Conservation (phyloP, 1,139 yeast species). For the Yamadazyma pseudoaaseri region DNA sequence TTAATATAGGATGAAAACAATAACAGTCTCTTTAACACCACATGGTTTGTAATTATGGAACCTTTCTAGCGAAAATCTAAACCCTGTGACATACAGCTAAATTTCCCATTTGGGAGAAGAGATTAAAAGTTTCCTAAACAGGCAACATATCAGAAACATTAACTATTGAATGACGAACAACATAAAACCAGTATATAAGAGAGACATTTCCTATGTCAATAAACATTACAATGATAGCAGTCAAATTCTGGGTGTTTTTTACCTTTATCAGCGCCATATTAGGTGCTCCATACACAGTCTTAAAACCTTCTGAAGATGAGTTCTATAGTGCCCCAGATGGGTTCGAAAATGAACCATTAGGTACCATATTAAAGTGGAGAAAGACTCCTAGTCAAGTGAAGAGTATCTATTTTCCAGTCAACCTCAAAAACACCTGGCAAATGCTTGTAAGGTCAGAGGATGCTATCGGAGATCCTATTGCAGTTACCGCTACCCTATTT, state of each 20-base stretch:
- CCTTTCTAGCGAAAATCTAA: too few relatives aligned
- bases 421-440: slow-evolving; percentile 30
- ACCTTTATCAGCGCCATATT: slow-evolving; percentile 4
- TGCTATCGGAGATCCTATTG: slow-evolving; percentile 27
- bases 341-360: slow-evolving; percentile 18
- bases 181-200: too few relatives aligned
- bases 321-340: slow-evolving; percentile 24
- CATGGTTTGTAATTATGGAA: too few relatives aligned
- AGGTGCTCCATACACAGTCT: slow-evolving; percentile 7
- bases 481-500: slow-evolving; percentile 30
- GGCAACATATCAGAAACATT: too few relatives aligned
- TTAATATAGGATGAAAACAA: too few relatives aligned
- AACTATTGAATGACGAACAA: too few relatives aligned
- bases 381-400: slow-evolving; percentile 20
- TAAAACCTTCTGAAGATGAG: slow-evolving; percentile 17
- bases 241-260: neutral
- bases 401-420: slow-evolving; percentile 17
- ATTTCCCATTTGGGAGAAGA: too few relatives aligned
- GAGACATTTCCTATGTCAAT: too few relatives aligned
- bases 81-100: too few relatives aligned
- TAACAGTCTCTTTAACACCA: too few relatives aligned
- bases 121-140: too few relatives aligned
- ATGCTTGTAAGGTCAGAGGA: slow-evolving; percentile 32
- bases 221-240: neutral
- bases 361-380: slow-evolving; percentile 23